Conservation (phyloP, 2,329 filamentous ascomycete species). For the Xylariales sp. region DNA sequence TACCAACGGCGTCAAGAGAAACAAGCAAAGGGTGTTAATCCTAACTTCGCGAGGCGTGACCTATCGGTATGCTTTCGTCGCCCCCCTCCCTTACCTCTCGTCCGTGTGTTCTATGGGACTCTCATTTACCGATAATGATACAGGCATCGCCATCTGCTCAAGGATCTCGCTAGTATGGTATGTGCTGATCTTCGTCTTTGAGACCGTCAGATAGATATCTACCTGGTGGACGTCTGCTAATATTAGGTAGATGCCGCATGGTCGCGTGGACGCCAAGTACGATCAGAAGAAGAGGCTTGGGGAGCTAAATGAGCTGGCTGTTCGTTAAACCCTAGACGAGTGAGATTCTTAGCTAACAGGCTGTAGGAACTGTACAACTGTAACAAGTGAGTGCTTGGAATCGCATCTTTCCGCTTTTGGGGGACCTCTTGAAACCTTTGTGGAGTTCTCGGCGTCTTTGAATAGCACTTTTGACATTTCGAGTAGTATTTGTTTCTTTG, state of each 20-base stretch:
- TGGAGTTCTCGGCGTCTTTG: not conserved
- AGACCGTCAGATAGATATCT: not conserved
- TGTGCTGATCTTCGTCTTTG: not conserved
- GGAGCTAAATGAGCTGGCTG: constrained; percentile 54
- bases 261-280: constrained; percentile 94
- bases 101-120: constrained; percentile 59
- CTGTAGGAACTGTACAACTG: constrained; percentile 77
- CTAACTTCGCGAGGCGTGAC: constrained; percentile 93
- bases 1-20: constrained; percentile 69
- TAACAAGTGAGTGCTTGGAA: constrained; percentile 69
- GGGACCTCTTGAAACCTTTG: not conserved
- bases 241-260: constrained; percentile 70
- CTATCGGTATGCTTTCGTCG: constrained; percentile 59
- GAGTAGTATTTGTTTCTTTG: constrained; percentile 67
- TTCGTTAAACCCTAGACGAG: constrained; percentile 12
- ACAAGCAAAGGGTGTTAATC: constrained; percentile 84
- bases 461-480: constrained; percentile 15
- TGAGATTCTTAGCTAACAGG: constrained; percentile 13
- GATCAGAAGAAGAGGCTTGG: constrained; percentile 89
- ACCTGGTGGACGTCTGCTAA: constrained; percentile 15
- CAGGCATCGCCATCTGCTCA: constrained; percentile 92
- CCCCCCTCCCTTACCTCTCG: not conserved
- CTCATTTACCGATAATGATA: constrained; percentile 12
- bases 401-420: not conserved
- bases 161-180: constrained; percentile 87